Conservation (phyloP, 495 filamentous ascomycete genomes). For the Lichenothelia convexa region DNA sequence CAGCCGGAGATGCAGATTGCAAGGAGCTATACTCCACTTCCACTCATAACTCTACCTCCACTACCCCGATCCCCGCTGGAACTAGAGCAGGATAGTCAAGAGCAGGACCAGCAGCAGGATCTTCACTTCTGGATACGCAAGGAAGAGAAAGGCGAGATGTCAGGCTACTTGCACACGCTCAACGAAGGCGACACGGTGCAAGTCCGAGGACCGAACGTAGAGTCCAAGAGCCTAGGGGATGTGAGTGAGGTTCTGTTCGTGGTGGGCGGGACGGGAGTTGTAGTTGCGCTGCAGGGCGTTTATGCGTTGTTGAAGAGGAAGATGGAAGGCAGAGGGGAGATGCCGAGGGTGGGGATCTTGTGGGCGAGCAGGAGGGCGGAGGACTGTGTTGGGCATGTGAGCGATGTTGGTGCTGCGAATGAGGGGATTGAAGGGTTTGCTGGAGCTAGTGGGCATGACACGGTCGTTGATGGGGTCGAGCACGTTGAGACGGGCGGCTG, state of each 20-base stretch:
- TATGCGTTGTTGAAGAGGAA: conserved; percentile 32
- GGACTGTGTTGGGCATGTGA: conserved; percentile 34
- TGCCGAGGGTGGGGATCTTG: conserved; percentile 37
- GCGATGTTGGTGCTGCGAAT: conserved; percentile 11
- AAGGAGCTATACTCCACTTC: conserved; percentile 74
- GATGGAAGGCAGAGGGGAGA: too few relatives aligned
- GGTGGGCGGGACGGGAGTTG: conserved; percentile 87
- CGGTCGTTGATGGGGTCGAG: too few relatives aligned
- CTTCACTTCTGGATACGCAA: conserved; percentile 32
- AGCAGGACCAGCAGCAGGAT: conserved; percentile 19
- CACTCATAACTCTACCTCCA: conserved; percentile 23
- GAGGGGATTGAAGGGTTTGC: background rate
- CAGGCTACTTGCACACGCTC: conserved; percentile 49
- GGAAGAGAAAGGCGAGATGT: conserved; percentile 29
- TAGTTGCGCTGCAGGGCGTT: conserved; percentile 68
- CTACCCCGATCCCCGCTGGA: conserved; percentile 7
- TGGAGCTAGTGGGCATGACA: too few relatives aligned
- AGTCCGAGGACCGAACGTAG: conserved; percentile 58
- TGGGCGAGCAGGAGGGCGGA: conserved; percentile 47
- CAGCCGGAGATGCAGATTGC: conserved; percentile 85
- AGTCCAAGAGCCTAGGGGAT: conserved; percentile 39
- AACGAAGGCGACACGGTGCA: conserved; percentile 42
- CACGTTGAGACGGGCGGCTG: too few relatives aligned
- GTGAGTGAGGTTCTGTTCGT: conserved; percentile 55
- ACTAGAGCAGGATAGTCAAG: conserved; percentile 14